Base-by-base conservation (phyloP, 1,284 basidiomycete species). In the Fomes fomentarius region DNA sequence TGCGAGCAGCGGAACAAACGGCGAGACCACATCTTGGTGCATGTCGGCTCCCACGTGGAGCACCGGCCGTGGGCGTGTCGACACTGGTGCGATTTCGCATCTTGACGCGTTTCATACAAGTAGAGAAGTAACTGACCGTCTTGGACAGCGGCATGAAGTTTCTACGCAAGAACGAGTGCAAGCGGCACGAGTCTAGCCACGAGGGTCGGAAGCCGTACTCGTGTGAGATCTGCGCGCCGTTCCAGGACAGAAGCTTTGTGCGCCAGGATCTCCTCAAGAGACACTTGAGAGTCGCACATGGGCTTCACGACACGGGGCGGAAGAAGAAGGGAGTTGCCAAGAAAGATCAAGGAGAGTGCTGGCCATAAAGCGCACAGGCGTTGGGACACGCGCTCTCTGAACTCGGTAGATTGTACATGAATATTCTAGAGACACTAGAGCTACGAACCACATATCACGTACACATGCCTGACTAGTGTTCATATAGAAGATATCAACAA, bases 101-200 rank as follows among this genome's bases (percentile, higher is more conserved):
- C 24, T 15, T 25, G 11, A n/a, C n/a, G n/a, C n/a, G n/a, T n/a
- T 51, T 11, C 54, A 50, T 21, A 14, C 15, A 33, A 11, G 21
- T 11, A 15, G n/a, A 45, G 28, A 30, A 10, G 33, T 41, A 40
- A 52, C 41, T 66, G 47, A 57, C 47, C n/a, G n/a, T n/a, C 31
- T 21, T 24, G 11, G 3, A n/a, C 22, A 88, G 86, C 63, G 69
- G 80, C 4, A 75, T 83, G 58, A 75, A 81, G 12, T 89, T 89
- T 70, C 66, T 87, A 52, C 81, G 86, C 54, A 87, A 85, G 67
- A 88, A 89, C 64, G 87, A 89, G 67, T 86, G 84, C 72, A 88
- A 86, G 65, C 78, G 87, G 31, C 86, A 89, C 58, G 84, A 86
- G 66, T 74, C 80, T 19, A 83, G 81, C 56, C 86, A 89, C 63